Percentiles rank a stretch among this genome's conserved stretches.
Conservation (phyloP, 768 basidiomycete species). For the Lactarius akahatsu region DNA sequence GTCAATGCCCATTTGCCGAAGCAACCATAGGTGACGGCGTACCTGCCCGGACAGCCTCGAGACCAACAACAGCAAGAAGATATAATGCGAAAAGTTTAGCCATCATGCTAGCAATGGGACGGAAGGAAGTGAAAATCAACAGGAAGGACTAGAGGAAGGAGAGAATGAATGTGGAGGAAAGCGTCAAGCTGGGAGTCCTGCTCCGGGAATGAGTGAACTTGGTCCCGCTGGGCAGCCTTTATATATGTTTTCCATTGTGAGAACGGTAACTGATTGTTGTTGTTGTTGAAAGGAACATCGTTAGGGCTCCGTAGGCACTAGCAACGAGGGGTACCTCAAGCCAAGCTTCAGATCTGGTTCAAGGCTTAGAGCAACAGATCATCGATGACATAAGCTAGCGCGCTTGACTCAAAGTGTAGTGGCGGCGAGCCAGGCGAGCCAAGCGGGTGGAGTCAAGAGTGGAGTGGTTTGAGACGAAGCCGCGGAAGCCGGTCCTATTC, state of each 20-base stretch:
- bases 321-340: constrained; percentile 8
- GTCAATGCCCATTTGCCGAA: neutral
- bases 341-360: neutral
- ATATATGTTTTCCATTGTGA: neutral
- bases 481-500: too few species aligned
- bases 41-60: constrained; percentile 16
- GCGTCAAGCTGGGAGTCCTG: constrained; percentile 25
- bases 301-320: neutral
- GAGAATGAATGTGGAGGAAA: neutral
- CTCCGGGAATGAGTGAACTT: constrained; percentile 1
- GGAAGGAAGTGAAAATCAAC: constrained; percentile 2
- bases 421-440: too few species aligned
- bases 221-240: neutral
- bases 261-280: neutral
- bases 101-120: constrained; percentile 20
- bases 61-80: constrained; percentile 15
- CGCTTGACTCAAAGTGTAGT: neutral
- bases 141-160: neutral
- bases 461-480: neutral
- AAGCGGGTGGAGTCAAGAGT: too few species aligned
- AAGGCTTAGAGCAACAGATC: neutral
- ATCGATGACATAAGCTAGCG: neutral
- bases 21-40: neutral
- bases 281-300: neutral
- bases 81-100: constrained; percentile 19